Percentiles rank a stretch among this genome's conserved stretches.
Evolutionary conservation across 2,329 filamentous ascomycete genomes (phyloP).

Genomic region (Aspergillus pseudoterreus): DNA sequence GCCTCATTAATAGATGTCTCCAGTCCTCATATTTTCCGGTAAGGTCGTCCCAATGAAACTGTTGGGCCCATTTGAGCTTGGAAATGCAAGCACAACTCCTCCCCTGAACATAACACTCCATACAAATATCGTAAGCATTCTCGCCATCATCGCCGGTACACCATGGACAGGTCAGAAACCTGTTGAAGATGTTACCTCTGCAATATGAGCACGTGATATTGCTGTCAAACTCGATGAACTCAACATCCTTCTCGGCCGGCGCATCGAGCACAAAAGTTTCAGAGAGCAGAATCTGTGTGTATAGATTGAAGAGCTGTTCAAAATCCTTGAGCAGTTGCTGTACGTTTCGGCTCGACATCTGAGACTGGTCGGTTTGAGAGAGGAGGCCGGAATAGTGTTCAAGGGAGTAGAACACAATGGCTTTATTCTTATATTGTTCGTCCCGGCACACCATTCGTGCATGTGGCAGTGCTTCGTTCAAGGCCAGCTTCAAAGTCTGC

Average conservation of each 20-base stretch:
- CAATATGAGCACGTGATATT: conserved; percentile 96
- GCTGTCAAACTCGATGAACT: conserved; percentile 78
- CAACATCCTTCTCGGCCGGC: conserved; percentile 63
- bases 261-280: conserved; percentile 73
- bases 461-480: conserved; percentile 83
- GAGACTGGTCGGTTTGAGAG: conserved; percentile 54
- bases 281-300: conserved; percentile 72
- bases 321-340: conserved; percentile 80
- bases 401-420: conserved; percentile 85
- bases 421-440: conserved; percentile 98
- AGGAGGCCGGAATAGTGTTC: conserved; percentile 67
- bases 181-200: conserved; percentile 93
- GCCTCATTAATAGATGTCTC: conserved; percentile 72
- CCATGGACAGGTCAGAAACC: conserved; percentile 85
- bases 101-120: conserved; percentile 99
- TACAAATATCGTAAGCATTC: conserved; percentile 88
- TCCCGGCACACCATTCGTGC: conserved; percentile 90
- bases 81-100: conserved; percentile 88
- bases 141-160: conserved; percentile 72
- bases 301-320: conserved; percentile 72
- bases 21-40: conserved; percentile 75
- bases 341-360: conserved; percentile 48
- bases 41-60: conserved; percentile 81
- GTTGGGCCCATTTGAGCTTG: conserved; percentile 83
- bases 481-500: conserved; percentile 81